Evolutionary conservation across 1,284 basidiomycete genomes (phyloP).

Genomic region (Sanghuangporus sanghuang): DNA sequence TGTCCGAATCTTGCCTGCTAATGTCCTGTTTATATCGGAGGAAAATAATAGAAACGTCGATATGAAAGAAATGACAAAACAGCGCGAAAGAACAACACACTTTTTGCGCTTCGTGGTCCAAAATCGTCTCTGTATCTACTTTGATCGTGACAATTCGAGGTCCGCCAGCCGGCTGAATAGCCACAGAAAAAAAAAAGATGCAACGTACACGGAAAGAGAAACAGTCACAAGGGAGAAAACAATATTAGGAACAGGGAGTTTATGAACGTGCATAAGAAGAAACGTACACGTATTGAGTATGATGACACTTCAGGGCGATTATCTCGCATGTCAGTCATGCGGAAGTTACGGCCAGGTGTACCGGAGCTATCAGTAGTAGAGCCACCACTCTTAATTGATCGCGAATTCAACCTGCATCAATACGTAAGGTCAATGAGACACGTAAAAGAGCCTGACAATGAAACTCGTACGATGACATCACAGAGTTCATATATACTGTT

Average conservation of each 20-base stretch:
- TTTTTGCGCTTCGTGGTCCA: not conserved
- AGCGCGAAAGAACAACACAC: not conserved
- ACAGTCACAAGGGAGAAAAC: not conserved
- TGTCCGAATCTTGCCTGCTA: not conserved
- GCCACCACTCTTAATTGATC: not conserved
- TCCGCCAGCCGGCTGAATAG: not conserved
- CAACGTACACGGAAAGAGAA: not conserved
- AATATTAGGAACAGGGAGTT: not conserved
- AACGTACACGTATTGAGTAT: not conserved
- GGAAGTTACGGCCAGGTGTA: not conserved
- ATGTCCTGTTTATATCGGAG: not conserved
- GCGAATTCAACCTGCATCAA: constrained; percentile 1
- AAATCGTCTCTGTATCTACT: constrained; percentile 14
- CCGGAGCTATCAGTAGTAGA: not conserved
- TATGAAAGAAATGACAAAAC: not conserved
- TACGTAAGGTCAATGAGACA: not conserved
- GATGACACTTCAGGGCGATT: not conserved
- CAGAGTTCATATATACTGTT: constrained; percentile 11
- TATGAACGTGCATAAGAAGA: not conserved
- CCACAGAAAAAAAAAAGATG: too few species aligned
- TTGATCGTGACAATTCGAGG: constrained; percentile 4
- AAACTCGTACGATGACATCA: constrained; percentile 5
- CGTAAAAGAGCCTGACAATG: not conserved
- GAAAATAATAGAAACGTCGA: not conserved
- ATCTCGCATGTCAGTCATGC: constrained; percentile 1